A percentile compares a stretch with the other conserved stretches of the same genome.
Evolutionary conservation across 495 filamentous ascomycete genomes (phyloP).

Genomic region (Trypethelium eluteriae): DNA sequence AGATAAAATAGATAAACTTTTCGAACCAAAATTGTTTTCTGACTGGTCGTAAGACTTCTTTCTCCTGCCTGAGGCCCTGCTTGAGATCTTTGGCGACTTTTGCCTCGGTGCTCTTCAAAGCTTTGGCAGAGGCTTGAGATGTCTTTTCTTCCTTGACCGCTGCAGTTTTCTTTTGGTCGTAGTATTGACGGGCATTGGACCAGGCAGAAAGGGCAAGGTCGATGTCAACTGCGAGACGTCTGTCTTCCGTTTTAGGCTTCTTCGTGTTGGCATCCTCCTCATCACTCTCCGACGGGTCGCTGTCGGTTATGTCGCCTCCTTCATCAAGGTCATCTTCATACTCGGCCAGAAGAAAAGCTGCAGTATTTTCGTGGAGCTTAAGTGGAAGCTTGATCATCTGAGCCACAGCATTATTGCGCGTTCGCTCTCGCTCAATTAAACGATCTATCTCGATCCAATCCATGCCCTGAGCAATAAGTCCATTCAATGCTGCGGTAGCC

Average conservation of each 20-base stretch:
- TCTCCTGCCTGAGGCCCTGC: slow-evolving; percentile 83
- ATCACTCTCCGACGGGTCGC: slow-evolving; percentile 55
- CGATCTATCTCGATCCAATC: slow-evolving; percentile 89
- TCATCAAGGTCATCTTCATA: slow-evolving; percentile 53
- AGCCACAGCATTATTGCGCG: slow-evolving; percentile 73
- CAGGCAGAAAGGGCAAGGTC: slow-evolving; percentile 73
- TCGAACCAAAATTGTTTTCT: slow-evolving; percentile 88
- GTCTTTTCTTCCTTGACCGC: slow-evolving; percentile 84
- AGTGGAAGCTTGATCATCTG: slow-evolving; percentile 79
- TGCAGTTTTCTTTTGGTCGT: slow-evolving; percentile 74
- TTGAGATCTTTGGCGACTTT: slow-evolving; percentile 82
- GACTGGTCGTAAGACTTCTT: slow-evolving; percentile 74
- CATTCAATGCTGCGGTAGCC: slow-evolving; percentile 83
- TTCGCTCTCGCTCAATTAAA: slow-evolving; percentile 79
- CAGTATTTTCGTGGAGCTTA: slow-evolving; percentile 79
- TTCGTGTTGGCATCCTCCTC: slow-evolving; percentile 40
- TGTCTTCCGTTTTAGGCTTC: slow-evolving; percentile 38
- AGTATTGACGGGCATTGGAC: slow-evolving; percentile 86
- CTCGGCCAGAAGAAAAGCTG: slow-evolving; percentile 72
- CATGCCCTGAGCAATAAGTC: slow-evolving; percentile 84
- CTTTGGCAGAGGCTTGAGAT: slow-evolving; percentile 68
- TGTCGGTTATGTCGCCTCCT: slow-evolving; percentile 58
- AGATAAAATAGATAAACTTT: slow-evolving; percentile 91
- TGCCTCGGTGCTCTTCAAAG: slow-evolving; percentile 78
- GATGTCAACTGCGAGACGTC: slow-evolving; percentile 65